A percentile compares a stretch with the other conserved stretches of the same genome.
These are phyloP conservation scores for Penicillium pancosmium DNA, from an alignment of 495 filamentous ascomycete genomes.

Conservation along the genomic window DNA sequence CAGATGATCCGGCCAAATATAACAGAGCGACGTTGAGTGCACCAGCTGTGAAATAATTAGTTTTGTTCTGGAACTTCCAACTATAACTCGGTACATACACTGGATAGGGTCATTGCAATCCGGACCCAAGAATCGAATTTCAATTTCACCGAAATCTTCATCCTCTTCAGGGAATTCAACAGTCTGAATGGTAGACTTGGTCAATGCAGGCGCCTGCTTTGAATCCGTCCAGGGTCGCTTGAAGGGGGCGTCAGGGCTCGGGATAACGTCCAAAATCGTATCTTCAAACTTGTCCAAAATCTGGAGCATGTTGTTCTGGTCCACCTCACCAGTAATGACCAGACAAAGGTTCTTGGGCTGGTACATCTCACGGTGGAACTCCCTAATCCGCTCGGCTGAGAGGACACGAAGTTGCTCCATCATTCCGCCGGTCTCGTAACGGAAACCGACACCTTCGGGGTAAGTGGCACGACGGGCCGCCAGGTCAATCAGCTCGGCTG, in stretches of 20 bases:
- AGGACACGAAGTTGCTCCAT: constrained; percentile 87
- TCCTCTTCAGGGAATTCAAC: constrained; percentile 97
- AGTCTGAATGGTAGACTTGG: constrained; percentile 68
- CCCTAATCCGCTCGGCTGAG: constrained; percentile 84
- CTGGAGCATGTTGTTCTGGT: constrained; percentile 76
- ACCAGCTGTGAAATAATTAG: constrained; percentile 45
- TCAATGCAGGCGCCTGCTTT: constrained; percentile 68
- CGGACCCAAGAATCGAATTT: constrained; percentile 84
- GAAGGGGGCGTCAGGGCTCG: constrained; percentile 72
- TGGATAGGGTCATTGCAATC: constrained; percentile 64
- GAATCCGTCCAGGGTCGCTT: constrained; percentile 91
- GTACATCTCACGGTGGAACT: constrained; percentile 96
- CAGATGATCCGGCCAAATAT: constrained; percentile 90
- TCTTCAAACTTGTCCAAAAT: constrained; percentile 89
- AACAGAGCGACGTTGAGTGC: constrained; percentile 76
- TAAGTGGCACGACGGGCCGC: constrained; percentile 77
- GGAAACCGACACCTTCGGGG: constrained; percentile 85
- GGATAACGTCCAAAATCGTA: constrained; percentile 79
- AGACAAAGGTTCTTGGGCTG: constrained; percentile 94
- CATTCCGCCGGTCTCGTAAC: constrained; percentile 97
- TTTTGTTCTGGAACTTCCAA: background rate
- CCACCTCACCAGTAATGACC: constrained; percentile 84
- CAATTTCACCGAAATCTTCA: constrained; percentile 84
- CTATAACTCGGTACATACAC: constrained; percentile 30
- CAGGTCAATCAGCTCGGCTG: constrained; percentile 81